Base-by-base conservation (phyloP, 2,329 filamentous ascomycete species). In the Neocucurbitaria cava region DNA sequence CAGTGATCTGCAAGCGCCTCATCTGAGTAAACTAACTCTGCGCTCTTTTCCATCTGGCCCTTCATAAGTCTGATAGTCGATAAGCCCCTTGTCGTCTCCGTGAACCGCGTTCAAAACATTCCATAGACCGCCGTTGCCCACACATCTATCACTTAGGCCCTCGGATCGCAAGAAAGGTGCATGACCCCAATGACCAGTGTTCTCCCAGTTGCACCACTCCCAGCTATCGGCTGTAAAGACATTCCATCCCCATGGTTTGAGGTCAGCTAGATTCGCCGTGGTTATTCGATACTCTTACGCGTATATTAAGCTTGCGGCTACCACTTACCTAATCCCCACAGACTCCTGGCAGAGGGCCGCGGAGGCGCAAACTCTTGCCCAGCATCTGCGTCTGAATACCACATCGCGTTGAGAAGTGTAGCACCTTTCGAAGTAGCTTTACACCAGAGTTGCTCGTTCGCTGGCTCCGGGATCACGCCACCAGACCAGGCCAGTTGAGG, bases 371-470 rank as follows among this genome's bases (percentile, higher is more conserved):
- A 48, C 3, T 15, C 13, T 33, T 23, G 20, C 3, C 46, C 46
- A 2, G 46, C 46, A 15, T 48, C 46, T 18, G n/a, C 23, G n/a
- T 48, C 46, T 10, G 20, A 28, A 21, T 48, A 48, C 3, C 36
- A 40, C 46, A 41, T 48, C 5, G 46, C 46, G 23, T 48, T 17
- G 5, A 48, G 15, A 8, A 48, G 38, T 9, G 36, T 48, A 7
- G 23, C 33, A n/a, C 46, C 46, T 33, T 48, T 48, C 13, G 36
- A n/a, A 7, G 41, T 24, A 20, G 46, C 17, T 23, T 41, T 48
- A 36, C 36, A 48, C 46, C 46, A 48, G 4, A 48, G 46, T 0
- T 30, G n/a, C 1, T 48, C 46, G 28, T 26, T 33, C 23, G 36
- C 46, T 10, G 26, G 46, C 13, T 7, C 5, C 17, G 36, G 36